phyloP scores from a whole-genome alignment of 2,329 filamentous ascomycete species.

The Ilyonectria destructans region DNA sequence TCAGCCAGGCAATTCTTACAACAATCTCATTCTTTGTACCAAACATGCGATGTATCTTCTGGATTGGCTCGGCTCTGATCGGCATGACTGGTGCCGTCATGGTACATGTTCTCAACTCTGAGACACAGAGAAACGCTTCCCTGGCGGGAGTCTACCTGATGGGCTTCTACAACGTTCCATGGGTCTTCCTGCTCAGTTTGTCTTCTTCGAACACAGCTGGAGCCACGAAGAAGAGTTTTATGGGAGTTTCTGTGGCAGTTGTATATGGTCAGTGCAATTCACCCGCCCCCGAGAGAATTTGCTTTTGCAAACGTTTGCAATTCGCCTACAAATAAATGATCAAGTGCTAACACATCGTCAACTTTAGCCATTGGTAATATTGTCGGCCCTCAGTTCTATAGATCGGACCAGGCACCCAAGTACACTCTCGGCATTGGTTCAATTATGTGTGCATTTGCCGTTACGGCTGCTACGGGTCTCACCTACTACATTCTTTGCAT shows the following conservation, averaged over 20 bases:
- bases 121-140: conserved; percentile 41
- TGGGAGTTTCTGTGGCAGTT: conserved; percentile 49
- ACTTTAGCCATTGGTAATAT: conserved; percentile 51
- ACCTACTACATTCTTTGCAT: conserved; percentile 43
- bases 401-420: conserved; percentile 45
- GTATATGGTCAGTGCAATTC: conserved; percentile 42
- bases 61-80: conserved; percentile 45
- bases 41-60: conserved; percentile 52
- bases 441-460: conserved; percentile 49
- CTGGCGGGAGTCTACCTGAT: conserved; percentile 53
- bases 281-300: too few relatives aligned
- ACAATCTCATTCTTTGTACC: conserved; percentile 48
- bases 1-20: conserved; percentile 42
- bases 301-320: neutral
- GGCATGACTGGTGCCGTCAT: conserved; percentile 49
- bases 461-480: conserved; percentile 43
- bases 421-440: conserved; percentile 50
- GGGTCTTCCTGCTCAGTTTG: conserved; percentile 46
- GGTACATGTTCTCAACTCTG: conserved; percentile 44
- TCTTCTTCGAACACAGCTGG: conserved; percentile 52
- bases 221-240: conserved; percentile 52
- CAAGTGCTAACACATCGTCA: neutral
- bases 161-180: conserved; percentile 54
- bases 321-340: too few relatives aligned
- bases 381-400: conserved; percentile 51